Conservation (phyloP, 805 yeast genomes). For the Metschnikowia sp. region DNA sequence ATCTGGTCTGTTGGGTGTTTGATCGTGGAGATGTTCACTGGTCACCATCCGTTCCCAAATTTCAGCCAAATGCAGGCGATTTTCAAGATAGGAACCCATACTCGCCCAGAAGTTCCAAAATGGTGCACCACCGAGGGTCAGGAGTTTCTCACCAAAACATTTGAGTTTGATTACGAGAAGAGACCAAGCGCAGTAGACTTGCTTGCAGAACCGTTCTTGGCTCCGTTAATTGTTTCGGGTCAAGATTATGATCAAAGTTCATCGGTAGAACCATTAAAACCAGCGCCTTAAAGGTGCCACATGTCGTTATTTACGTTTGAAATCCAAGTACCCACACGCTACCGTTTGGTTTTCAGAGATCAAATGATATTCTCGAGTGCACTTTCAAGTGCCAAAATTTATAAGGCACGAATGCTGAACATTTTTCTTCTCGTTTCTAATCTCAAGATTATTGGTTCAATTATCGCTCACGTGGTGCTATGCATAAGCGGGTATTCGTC, state of each 20-base stretch:
- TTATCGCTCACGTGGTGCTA: too few relatives aligned
- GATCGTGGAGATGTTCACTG: slow-evolving; percentile 92
- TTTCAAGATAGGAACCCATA: slow-evolving; percentile 85
- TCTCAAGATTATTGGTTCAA: too few relatives aligned
- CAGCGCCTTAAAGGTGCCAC: too few relatives aligned
- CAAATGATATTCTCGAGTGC: too few relatives aligned
- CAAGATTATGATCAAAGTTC: not conserved
- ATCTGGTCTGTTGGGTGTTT: slow-evolving; percentile 97
- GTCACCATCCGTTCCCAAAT: slow-evolving; percentile 93
- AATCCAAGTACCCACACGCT: too few relatives aligned
- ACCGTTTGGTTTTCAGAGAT: too few relatives aligned
- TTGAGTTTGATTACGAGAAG: slow-evolving; percentile 68
- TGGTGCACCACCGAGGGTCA: slow-evolving; percentile 66
- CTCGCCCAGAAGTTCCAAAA: slow-evolving; percentile 75
- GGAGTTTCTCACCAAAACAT: slow-evolving; percentile 62
- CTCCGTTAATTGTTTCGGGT: slow-evolving; percentile 42
- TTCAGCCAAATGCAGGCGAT: slow-evolving; percentile 96
- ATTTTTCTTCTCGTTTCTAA: too few relatives aligned
- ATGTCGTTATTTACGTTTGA: too few relatives aligned
- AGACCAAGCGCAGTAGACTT: slow-evolving; percentile 75
- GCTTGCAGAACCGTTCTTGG: slow-evolving; percentile 60
- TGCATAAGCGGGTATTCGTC: too few relatives aligned
- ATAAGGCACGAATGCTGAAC: too few relatives aligned
- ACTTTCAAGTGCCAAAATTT: too few relatives aligned
- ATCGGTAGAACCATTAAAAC: not conserved